Evolutionary conservation across 805 yeast species (phyloP).

Genomic region (Metschnikowia bowlesiae): DNA sequence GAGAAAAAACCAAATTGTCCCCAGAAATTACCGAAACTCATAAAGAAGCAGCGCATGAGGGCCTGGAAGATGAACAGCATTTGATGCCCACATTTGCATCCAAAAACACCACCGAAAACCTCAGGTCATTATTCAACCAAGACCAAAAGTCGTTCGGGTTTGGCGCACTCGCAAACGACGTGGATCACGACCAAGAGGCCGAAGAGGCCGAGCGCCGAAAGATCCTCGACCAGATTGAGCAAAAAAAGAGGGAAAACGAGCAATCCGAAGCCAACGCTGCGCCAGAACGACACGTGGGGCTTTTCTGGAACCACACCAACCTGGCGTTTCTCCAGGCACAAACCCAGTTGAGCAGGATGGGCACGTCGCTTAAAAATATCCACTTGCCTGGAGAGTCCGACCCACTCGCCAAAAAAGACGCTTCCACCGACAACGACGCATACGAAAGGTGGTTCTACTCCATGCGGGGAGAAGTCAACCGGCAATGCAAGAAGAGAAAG

Average conservation of each 20-base stretch:
- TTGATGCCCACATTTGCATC: constrained; percentile 53
- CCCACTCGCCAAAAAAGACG: not conserved
- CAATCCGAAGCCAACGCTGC: constrained; percentile 22
- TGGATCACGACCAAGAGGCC: constrained; percentile 9
- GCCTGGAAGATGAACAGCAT: constrained; percentile 28
- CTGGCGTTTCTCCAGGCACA: constrained; percentile 88
- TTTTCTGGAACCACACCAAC: constrained; percentile 78
- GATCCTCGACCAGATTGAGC: constrained; percentile 28
- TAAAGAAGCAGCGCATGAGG: not conserved
- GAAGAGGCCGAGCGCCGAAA: constrained; percentile 19
- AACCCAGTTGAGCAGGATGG: constrained; percentile 64
- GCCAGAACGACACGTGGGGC: constrained; percentile 31
- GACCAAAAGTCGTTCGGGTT: constrained; percentile 31
- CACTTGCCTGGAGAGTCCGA: constrained; percentile 35
- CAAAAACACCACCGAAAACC: constrained; percentile 51
- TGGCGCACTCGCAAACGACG: constrained; percentile 28
- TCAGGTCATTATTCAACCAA: constrained; percentile 57
- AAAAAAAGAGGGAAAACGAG: constrained; percentile 28
- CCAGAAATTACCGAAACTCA: not conserved
- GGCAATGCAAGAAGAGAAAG: constrained; percentile 68
- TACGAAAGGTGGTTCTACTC: constrained; percentile 83
- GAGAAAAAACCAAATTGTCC: not conserved
- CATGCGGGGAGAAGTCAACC: constrained; percentile 73
- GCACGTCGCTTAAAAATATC: constrained; percentile 27
- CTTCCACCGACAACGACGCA: constrained; percentile 29